phyloP scores from a whole-genome alignment of 371 early-diverging fungal species.

The Saksenaea oblongispora region DNA sequence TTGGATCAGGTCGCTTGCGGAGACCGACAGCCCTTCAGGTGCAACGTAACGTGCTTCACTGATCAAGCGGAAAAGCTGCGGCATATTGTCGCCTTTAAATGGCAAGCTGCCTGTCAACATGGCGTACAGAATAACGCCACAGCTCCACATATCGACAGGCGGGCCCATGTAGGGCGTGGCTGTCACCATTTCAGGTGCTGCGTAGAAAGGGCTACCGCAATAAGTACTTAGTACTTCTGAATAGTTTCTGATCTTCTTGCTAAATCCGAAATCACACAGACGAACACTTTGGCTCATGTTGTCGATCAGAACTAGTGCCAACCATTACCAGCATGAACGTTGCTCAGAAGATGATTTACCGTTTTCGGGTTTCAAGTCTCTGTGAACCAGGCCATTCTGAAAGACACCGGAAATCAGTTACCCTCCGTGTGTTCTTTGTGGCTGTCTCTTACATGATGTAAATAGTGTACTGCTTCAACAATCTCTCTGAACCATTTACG shows the following conservation, averaged over 20 bases:
- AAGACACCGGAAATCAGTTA: conserved; percentile 43
- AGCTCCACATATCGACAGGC: conserved; percentile 78
- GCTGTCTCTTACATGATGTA: conserved; percentile 69
- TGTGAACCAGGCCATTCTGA: conserved; percentile 77
- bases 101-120: conserved; percentile 79
- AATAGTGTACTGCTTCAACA: conserved; percentile 91
- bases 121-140: conserved; percentile 78
- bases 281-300: conserved; percentile 64
- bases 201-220: conserved; percentile 93
- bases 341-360: conserved; percentile 25
- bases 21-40: conserved; percentile 44
- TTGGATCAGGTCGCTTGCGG: conserved; percentile 54
- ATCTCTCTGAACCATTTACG: conserved; percentile 94
- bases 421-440: neutral
- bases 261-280: conserved; percentile 96
- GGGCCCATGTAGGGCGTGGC: conserved; percentile 76
- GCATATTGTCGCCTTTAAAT: conserved; percentile 79
- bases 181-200: conserved; percentile 84
- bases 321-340: too few species aligned
- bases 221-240: conserved; percentile 87
- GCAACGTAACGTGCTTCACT: conserved; percentile 57
- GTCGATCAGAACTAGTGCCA: conserved; percentile 80
- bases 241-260: conserved; percentile 80
- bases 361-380: conserved; percentile 93
- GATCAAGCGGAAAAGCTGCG: conserved; percentile 70